These are phyloP conservation scores for Cryphonectria radicalis DNA, from an alignment of 2,329 filamentous ascomycete genomes.

Conservation along the genomic window DNA sequence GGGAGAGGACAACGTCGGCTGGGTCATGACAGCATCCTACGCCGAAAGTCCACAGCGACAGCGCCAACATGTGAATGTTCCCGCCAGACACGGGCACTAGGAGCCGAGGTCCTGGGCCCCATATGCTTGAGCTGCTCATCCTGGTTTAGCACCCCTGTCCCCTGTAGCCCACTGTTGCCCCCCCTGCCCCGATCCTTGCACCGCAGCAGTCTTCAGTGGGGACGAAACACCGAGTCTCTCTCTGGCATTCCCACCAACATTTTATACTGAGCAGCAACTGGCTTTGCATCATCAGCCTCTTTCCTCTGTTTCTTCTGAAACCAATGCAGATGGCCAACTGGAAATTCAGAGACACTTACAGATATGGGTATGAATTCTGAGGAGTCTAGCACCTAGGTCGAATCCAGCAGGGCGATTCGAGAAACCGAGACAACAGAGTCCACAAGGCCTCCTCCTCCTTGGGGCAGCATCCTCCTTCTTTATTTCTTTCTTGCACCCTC, in stretches of 20 bases:
- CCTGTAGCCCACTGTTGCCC: background rate
- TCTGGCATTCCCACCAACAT: background rate
- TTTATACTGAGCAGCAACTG: background rate
- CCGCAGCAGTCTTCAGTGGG: background rate
- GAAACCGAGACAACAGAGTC: background rate
- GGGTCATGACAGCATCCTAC: conserved; percentile 19
- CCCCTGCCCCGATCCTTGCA: background rate
- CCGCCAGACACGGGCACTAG: conserved; percentile 15
- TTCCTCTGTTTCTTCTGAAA: background rate
- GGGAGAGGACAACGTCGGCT: background rate
- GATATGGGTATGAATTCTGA: background rate
- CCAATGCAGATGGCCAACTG: background rate
- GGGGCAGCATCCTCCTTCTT: no score
- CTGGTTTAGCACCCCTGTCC: conserved; percentile 17
- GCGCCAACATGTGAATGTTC: conserved; percentile 25
- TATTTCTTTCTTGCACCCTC: background rate
- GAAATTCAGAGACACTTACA: background rate
- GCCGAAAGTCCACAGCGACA: background rate
- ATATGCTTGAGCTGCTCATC: conserved; percentile 16
- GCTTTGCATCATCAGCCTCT: background rate
- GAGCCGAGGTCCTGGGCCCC: conserved; percentile 22
- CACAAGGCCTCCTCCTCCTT: background rate
- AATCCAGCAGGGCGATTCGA: background rate
- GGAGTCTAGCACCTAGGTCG: background rate
- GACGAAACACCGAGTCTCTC: background rate